Evolutionary conservation across 2,329 filamentous ascomycete species (phyloP), one percentile per base, ranked within the genome.

Genomic region (Fusarium albidum): DNA sequence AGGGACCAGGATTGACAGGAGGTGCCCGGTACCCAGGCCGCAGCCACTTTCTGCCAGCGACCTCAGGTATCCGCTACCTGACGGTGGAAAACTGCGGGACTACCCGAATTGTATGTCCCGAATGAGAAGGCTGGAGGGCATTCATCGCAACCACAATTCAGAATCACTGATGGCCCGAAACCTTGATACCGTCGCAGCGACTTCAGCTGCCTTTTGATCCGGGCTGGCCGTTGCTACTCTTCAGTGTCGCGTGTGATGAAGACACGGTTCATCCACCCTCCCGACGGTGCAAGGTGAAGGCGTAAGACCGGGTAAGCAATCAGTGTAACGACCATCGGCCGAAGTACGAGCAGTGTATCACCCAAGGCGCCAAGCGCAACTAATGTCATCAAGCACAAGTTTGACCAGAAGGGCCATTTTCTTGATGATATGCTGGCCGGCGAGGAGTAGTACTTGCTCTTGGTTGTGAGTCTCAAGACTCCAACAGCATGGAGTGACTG

Each of bases 361-460:
- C 11, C 5, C 33, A 17, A 18, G 33, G 33, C 33, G 26, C 14
- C 25, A 26, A 41, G n/a, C 31, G 39, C n/a, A 14, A 17, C 26
- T 41, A 41, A 31, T 3, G 31, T 33, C 21, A 26, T 48, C 43
- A 43, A 45, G 32, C 28, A 14, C 32, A 59, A 35, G 37, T 37
- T 35, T 10, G 42, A 45, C 4, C 18, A 34, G 3, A 62, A 58
- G 35, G 61, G 62, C 25, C 42, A 45, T 11, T 64, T 64, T 18
- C 37, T 64, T 3, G 49, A 63, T 11, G 59, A 59, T 13, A 46
- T 63, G 35, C 21, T 41, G 6, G 15, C 57, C 6, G 34, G 42
- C 3, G 21, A n/a, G 9, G 27, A 14, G 34, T 37, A 6, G n/a
- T 61, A 3, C 42, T 59, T 6, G 45, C 54, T 3, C 43, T 49